Evolutionary conservation across 1,139 yeast species (phyloP).

Genomic region (Debaryomyces udenii): DNA sequence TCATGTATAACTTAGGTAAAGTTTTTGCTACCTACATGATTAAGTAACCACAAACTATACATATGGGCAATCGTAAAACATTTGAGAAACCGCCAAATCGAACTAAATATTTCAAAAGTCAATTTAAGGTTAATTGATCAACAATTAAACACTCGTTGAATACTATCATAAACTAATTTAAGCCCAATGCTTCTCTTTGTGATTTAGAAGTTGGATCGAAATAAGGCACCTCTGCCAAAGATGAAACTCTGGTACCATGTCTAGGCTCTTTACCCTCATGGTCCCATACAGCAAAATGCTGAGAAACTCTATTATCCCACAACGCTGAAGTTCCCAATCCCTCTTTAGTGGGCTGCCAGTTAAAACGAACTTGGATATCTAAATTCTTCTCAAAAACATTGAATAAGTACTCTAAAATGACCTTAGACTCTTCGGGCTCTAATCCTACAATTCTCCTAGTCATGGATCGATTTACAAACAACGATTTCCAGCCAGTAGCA

Average conservation of each 20-base stretch:
- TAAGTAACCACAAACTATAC: too few relatives aligned
- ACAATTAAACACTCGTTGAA: too few relatives aligned
- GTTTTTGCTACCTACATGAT: too few relatives aligned
- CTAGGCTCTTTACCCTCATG: conserved; percentile 54
- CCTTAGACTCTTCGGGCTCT: conserved; percentile 34
- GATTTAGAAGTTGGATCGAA: conserved; percentile 55
- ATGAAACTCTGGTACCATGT: conserved; percentile 62
- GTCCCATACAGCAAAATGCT: conserved; percentile 55
- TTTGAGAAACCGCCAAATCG: too few relatives aligned
- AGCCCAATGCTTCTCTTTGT: conserved; percentile 57
- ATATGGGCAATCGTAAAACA: too few relatives aligned
- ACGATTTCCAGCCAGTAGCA: conserved; percentile 47
- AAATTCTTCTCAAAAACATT: conserved; percentile 36
- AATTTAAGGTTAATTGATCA: too few relatives aligned
- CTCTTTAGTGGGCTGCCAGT: conserved; percentile 51
- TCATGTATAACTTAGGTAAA: too few relatives aligned
- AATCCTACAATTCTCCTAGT: conserved; percentile 41
- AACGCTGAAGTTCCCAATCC: conserved; percentile 59
- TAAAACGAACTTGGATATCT: conserved; percentile 56
- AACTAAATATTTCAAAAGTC: too few relatives aligned
- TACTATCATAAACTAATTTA: too few relatives aligned
- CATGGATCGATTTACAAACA: conserved; percentile 42
- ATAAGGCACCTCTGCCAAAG: conserved; percentile 57
- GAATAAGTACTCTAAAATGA: conserved; percentile 38
- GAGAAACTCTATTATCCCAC: conserved; percentile 60